Base-by-base conservation (phyloP, 2,329 filamentous ascomycete species). In the Cryphonectria nitschkei region DNA sequence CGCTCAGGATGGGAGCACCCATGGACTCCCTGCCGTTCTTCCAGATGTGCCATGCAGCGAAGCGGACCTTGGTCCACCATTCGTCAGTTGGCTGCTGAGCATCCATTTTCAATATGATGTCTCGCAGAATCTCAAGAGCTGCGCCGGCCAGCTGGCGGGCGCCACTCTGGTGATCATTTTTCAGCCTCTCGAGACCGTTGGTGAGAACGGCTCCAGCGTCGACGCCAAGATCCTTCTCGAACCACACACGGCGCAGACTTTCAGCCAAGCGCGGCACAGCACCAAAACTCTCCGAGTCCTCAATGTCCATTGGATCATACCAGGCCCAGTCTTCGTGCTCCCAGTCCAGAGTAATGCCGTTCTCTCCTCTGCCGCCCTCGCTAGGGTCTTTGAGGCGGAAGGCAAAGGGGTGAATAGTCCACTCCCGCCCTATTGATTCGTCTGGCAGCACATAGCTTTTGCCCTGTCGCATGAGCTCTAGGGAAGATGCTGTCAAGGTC, bases 21-120 rank as follows among this genome's bases (percentile, higher is more conserved):
- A 92, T 92, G 76, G 86, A 89, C 73, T 89, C 88, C n/a, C 89
- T 84, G 0, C 89, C 88, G 68, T 90, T 89, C 75, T 90, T 90
- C 78, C 87, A 88, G 1, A 92, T 79, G 77, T 91, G 87, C 86
- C 90, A 92, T 2, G 85, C 87, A 2, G 82, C 83, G 80, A 87
- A 84, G 19, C 87, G 82, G n/a, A 86, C 77, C 39, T 82, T 83
- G 37, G 77, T 78, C 88, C 89, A 92, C 84, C 88, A 89, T 8
- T 77, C 78, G 0, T 83, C 78, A 66, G 26, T 67, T 72, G 3
- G 73, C 34, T 73, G 72, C 13, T 74, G 65, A 0, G 61, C 39
- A 8, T 79, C 77, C 52, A 83, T 78, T 64, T 77, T 75, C 7
- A 73, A 71, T 2, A 86, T 77, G 2, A 89, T 80, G 13, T 85